These are phyloP conservation scores for Prunus mira DNA, from an alignment of 306 rosid species.

Conservation along the genomic window DNA sequence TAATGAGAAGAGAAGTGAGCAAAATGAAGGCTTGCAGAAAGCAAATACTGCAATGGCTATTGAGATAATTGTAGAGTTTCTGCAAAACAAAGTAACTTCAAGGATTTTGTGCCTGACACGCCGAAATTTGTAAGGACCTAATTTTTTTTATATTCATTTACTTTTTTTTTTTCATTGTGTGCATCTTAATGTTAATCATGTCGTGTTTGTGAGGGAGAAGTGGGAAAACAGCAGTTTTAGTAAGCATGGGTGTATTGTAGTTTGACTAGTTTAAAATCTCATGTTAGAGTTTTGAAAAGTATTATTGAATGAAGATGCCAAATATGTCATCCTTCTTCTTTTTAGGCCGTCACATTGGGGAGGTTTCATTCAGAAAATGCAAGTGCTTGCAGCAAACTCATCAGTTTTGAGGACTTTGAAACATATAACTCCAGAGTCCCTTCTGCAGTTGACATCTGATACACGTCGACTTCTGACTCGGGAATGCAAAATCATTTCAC, in stretches of 20 bases:
- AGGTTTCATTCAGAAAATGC: conserved; percentile 55
- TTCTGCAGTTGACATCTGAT: conserved; percentile 56
- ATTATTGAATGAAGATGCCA: background rate
- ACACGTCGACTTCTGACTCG: conserved; percentile 35
- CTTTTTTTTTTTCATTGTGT: conserved; percentile 7
- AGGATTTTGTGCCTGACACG: conserved; percentile 68
- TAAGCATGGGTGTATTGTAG: background rate
- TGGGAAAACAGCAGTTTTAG: conserved; percentile 10
- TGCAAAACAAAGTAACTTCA: conserved; percentile 63
- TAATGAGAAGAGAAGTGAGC: conserved; percentile 45
- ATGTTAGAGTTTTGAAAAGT: background rate
- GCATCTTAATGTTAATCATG: conserved; percentile 6
- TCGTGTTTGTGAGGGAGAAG: conserved; percentile 16
- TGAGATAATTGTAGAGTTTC: conserved; percentile 63
- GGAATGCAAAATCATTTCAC: conserved; percentile 46
- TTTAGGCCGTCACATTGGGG: conserved; percentile 81
- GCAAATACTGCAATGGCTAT: conserved; percentile 66
- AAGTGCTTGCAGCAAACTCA: conserved; percentile 62
- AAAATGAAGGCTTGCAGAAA: conserved; percentile 45
- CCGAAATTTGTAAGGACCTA: conserved; percentile 66
- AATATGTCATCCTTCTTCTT: background rate
- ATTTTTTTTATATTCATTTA: conserved; percentile 14
- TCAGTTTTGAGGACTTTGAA: conserved; percentile 55
- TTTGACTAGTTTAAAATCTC: background rate
- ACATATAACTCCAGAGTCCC: conserved; percentile 52